phyloP scores from a whole-genome alignment of 2,329 filamentous ascomycete genomes.

The Colletotrichum endophyticum region DNA sequence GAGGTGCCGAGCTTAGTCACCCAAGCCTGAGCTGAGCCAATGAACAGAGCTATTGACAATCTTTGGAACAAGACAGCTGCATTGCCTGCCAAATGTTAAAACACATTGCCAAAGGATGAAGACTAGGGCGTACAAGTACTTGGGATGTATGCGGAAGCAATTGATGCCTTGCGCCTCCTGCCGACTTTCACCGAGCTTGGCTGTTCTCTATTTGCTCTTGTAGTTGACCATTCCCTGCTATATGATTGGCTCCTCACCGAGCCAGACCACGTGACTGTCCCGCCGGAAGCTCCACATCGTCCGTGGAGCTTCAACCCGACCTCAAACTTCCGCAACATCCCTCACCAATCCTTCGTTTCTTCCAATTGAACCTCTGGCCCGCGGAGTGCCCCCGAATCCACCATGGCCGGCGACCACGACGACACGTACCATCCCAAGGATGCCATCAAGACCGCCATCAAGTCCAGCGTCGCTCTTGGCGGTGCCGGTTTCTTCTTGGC shows the following conservation, averaged over 20 bases:
- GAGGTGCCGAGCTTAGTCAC: not conserved
- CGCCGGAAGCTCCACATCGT: not conserved
- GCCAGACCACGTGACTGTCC: not conserved
- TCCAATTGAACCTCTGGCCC: conserved; percentile 21
- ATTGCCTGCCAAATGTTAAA: not conserved
- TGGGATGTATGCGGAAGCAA: not conserved
- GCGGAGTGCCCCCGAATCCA: conserved; percentile 13
- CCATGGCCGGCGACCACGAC: conserved; percentile 35
- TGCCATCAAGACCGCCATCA: conserved; percentile 71
- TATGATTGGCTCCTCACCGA: conserved; percentile 15
- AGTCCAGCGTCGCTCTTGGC: conserved; percentile 69
- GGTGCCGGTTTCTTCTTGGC: conserved; percentile 74
- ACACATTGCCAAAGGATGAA: not conserved
- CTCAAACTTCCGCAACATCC: conserved; percentile 23
- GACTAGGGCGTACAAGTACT: not conserved
- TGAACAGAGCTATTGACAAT: not conserved
- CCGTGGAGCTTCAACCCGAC: conserved; percentile 22
- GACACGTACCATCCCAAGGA: conserved; percentile 73
- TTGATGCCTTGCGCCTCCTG: not conserved
- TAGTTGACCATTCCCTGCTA: conserved; percentile 18
- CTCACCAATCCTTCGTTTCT: conserved; percentile 9
- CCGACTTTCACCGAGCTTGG: not conserved
- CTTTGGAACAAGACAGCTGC: not conserved
- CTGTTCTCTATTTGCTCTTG: not conserved
- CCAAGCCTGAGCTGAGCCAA: not conserved